Base-by-base conservation (phyloP, 192 early-diverging fungal species). In the Dissophora globulifera region DNA sequence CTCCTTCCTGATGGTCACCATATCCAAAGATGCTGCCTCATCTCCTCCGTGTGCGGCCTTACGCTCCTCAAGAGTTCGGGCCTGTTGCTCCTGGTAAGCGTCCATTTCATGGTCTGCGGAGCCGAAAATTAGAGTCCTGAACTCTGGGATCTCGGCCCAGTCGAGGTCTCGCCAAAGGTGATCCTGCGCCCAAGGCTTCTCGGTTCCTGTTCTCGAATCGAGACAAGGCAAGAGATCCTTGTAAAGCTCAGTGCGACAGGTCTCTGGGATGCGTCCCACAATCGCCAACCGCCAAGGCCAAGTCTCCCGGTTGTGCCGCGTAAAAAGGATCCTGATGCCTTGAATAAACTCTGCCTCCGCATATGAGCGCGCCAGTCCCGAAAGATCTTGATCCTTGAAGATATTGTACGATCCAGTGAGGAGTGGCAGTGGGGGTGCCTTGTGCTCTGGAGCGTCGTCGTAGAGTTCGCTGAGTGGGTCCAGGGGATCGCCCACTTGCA, bases 371-470 rank as follows among this genome's bases (percentile, higher is more conserved):
- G 87, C 91, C 47, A 85, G 78, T 3, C 64, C 67, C 2, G 85
- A 80, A 13, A 93, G 82, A 79, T 90, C 80, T n/a, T 72, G 52
- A 43, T 92, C 87, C 11, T 88, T 79, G 68, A 92, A 93, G 19
- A 64, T 55, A 4, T 53, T 67, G 56, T 85, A 92, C 8, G 79
- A 69, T 6, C 78, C 78, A 23, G 70, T 67, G 42, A 90, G 88
- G 1, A 61, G 43, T 11, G 56, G 69, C n/a, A 45, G 32, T 17
- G 65, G 55, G 2, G 64, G 52, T 16, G 66, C 31, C 16, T 52
- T 65, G 4, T 38, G 45, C 10, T 71, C 78, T 26, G 63, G 66
- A 16, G 11, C 20, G 17, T 74, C 70, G 1, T 72, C 62, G 1
- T 53, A 47, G 1, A 53, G n/a, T 2, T 50, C 42, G 15, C 38